phyloP scores from a whole-genome alignment of 1,284 basidiomycete species.

The Rhodofomes roseus region DNA sequence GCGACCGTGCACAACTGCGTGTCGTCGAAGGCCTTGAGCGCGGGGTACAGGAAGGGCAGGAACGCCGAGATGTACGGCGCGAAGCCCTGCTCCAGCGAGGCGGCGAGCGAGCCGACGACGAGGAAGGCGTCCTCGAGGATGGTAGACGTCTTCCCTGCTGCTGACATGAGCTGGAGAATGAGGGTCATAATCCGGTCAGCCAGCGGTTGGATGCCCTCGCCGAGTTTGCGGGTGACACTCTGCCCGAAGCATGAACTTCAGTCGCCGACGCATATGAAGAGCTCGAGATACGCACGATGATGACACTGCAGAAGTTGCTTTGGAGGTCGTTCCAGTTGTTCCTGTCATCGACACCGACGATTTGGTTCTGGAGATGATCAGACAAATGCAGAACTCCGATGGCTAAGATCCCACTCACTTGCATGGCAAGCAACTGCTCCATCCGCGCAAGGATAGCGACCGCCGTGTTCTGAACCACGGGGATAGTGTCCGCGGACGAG shows the following conservation, averaged over 20 bases:
- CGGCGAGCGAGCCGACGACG: slow-evolving; percentile 86
- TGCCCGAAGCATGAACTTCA: slow-evolving; percentile 30
- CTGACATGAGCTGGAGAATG: slow-evolving; percentile 81
- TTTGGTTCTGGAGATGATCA: slow-evolving; percentile 65
- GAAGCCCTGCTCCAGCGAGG: slow-evolving; percentile 83
- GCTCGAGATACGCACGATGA: slow-evolving; percentile 59
- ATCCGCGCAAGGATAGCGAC: slow-evolving; percentile 84
- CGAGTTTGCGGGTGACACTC: slow-evolving; percentile 84
- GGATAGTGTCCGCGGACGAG: slow-evolving; percentile 78
- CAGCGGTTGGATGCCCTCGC: slow-evolving; percentile 80
- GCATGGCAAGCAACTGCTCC: slow-evolving; percentile 83
- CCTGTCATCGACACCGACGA: slow-evolving; percentile 92
- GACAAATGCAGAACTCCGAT: no score
- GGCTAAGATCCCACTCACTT: slow-evolving; percentile 40
- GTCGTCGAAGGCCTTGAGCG: slow-evolving; percentile 92
- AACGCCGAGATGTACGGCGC: slow-evolving; percentile 89
- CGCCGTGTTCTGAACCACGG: slow-evolving; percentile 81
- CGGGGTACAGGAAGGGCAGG: slow-evolving; percentile 86
- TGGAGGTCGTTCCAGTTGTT: slow-evolving; percentile 99
- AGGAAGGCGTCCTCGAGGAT: slow-evolving; percentile 98
- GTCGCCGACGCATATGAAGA: not conserved
- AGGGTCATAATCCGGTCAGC: slow-evolving; percentile 96
- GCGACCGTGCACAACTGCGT: slow-evolving; percentile 94
- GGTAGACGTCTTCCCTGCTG: slow-evolving; percentile 89
- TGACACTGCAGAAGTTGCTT: slow-evolving; percentile 90